phyloP scores from a whole-genome alignment of 352 stramenopile genomes.

The Phytopythium ostracodes region DNA sequence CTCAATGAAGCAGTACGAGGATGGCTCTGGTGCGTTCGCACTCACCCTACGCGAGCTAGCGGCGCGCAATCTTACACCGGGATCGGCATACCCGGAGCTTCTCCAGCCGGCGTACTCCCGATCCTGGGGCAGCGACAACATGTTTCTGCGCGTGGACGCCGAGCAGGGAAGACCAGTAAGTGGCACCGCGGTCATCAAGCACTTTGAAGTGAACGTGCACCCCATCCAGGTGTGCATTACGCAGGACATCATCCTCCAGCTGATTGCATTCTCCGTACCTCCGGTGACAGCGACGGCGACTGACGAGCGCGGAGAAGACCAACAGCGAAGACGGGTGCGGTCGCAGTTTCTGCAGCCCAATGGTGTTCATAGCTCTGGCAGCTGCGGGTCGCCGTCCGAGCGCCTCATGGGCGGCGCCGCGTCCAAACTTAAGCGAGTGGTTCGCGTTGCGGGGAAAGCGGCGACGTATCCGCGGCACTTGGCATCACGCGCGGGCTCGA shows the following conservation, averaged over 20 bases:
- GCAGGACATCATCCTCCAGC: conserved; percentile 69
- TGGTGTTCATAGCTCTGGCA: conserved; percentile 7
- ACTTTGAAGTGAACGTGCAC: conserved; percentile 85
- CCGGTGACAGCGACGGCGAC: conserved; percentile 7
- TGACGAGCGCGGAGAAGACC: conserved; percentile 31
- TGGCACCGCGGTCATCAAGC: conserved; percentile 61
- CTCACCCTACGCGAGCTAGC: conserved; percentile 57
- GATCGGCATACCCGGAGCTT: conserved; percentile 70
- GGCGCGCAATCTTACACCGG: conserved; percentile 60
- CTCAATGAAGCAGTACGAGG: conserved; percentile 67
- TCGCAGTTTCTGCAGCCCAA: conserved; percentile 53
- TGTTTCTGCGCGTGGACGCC: conserved; percentile 69
- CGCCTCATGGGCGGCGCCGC: conserved; percentile 2
- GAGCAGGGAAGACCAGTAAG: conserved; percentile 62
- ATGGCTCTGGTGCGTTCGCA: conserved; percentile 58
- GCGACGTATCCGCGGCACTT: conserved; percentile 43
- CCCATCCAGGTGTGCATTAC: conserved; percentile 84
- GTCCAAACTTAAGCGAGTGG: conserved; percentile 55
- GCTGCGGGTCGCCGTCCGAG: background rate
- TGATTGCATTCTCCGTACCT: conserved; percentile 56
- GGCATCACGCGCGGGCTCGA: conserved; percentile 11
- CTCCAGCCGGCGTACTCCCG: conserved; percentile 37
- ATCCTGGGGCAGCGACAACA: conserved; percentile 55
- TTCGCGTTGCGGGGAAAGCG: conserved; percentile 59
- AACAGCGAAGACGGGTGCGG: conserved; percentile 18